Evolutionary conservation across 495 filamentous ascomycete genomes (phyloP).

Genomic region (Tirmania nivea): DNA sequence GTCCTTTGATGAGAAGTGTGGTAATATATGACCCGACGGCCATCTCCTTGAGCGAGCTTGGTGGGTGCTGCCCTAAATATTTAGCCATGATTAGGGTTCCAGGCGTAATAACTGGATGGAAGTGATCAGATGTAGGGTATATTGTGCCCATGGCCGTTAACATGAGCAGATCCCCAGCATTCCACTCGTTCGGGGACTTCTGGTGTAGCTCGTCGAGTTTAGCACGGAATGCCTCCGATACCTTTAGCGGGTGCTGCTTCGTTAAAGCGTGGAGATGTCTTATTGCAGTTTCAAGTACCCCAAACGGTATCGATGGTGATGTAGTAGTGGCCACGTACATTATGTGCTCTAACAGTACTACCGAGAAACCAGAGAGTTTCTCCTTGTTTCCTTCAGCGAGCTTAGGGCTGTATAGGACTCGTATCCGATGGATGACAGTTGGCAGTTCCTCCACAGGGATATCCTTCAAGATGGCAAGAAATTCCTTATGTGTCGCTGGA

Average conservation of each 20-base stretch:
- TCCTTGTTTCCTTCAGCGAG: conserved; percentile 62
- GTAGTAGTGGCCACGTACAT: conserved; percentile 34
- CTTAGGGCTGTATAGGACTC: conserved; percentile 75
- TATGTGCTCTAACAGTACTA: conserved; percentile 57
- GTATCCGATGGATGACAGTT: conserved; percentile 66
- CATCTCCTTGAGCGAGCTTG: conserved; percentile 39
- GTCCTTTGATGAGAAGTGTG: conserved; percentile 59
- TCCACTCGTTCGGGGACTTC: conserved; percentile 34
- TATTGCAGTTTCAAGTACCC: conserved; percentile 42
- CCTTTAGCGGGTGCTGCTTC: conserved; percentile 54
- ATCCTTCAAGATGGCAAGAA: conserved; percentile 40
- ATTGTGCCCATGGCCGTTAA: conserved; percentile 63
- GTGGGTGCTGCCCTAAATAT: conserved; percentile 59
- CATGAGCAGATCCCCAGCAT: conserved; percentile 53
- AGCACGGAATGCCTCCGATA: conserved; percentile 52
- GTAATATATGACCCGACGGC: conserved; percentile 55
- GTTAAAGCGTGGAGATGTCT: conserved; percentile 73
- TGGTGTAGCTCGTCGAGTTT: conserved; percentile 45
- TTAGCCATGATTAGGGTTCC: conserved; percentile 59
- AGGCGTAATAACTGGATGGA: conserved; percentile 80
- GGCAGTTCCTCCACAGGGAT: conserved; percentile 43
- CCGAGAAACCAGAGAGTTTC: conserved; percentile 51
- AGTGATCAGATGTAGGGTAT: conserved; percentile 91
- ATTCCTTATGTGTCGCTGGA: conserved; percentile 49
- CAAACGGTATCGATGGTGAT: conserved; percentile 25